Conservation (phyloP, 106 monocot genomes). For the Apostasia shenzhenica region DNA sequence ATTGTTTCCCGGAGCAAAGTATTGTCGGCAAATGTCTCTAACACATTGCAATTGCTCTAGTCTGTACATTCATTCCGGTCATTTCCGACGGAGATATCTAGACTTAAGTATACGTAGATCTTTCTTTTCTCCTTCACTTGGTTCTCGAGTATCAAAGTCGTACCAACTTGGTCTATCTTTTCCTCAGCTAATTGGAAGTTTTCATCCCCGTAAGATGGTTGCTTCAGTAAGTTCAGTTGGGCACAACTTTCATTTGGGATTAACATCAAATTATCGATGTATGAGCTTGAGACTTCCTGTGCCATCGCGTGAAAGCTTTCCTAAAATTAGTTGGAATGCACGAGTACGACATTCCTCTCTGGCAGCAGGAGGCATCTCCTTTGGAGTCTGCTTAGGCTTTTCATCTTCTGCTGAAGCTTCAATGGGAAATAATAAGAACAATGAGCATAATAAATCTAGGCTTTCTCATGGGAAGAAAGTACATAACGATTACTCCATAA, state of each 20-base stretch:
- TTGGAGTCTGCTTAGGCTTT: slow-evolving; percentile 61
- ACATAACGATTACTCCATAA: slow-evolving; percentile 70
- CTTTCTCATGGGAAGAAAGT: slow-evolving; percentile 78
- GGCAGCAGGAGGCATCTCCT: slow-evolving; percentile 35
- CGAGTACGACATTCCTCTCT: slow-evolving; percentile 19
- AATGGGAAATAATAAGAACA: slow-evolving; percentile 19
- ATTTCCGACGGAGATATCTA: slow-evolving; percentile 19
- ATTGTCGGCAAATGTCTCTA: slow-evolving; percentile 14
- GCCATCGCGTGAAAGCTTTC: slow-evolving; percentile 21
- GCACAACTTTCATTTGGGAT: slow-evolving; percentile 27
- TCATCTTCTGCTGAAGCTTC: slow-evolving; percentile 56
- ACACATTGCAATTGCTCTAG: slow-evolving; percentile 12
- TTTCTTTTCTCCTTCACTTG: slow-evolving; percentile 9
- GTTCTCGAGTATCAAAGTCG: slow-evolving; percentile 8
- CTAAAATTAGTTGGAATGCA: slow-evolving; percentile 36
- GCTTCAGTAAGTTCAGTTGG: slow-evolving; percentile 30
- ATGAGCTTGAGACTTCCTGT: slow-evolving; percentile 34
- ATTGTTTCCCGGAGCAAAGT: no score
- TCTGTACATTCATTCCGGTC: slow-evolving; percentile 20
- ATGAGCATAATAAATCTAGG: slow-evolving; percentile 19
- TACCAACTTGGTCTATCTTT: slow-evolving; percentile 9
- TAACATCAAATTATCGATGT: slow-evolving; percentile 21
- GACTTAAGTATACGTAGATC: slow-evolving; percentile 12
- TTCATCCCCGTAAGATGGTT: slow-evolving; percentile 16
- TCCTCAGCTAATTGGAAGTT: slow-evolving; percentile 20